Evolutionary conservation across 805 yeast species (phyloP), one percentile per base, ranked within the genome.

Genomic region (Saturnispora gosingensis): DNA sequence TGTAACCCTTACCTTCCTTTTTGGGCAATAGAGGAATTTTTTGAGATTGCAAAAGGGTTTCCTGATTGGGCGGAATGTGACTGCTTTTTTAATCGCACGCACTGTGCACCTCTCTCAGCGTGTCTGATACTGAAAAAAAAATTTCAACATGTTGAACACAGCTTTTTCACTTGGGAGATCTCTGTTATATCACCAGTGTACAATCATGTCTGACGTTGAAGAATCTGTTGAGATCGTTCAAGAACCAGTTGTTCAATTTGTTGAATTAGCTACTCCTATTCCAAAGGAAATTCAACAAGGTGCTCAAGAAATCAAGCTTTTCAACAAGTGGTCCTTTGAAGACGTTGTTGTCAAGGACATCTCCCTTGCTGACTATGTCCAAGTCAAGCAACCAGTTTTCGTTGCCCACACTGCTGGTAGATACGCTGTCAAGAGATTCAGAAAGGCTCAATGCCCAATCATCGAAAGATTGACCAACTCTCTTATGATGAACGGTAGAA

Each of bases 401-500:
- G 93, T 90, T 60, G 80, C 97, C 70, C 99, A 93, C 93, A 88
- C 98, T 69, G 97, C 99, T 69, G 99, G 99, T 75, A 91, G 97
- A 78, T 93, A 91, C 81, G 98, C 98, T 70, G 75, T 88, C 79
- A 93, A 93, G 88, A 90, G 99, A 80, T 93, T 93, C 87, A 90
- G 98, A 85, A 93, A 93, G 86, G 93, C 98, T 66, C 99, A 93
- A 83, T 90, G 97, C 81, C 98, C 98, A 72, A 85, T 93, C 75
- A 76, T 93, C 67, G 99, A 93, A 85, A 91, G 99, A 84, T 83
- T 93, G 76, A 91, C 98, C 78, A 91, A 93, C 91, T 86, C 99
- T 61, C 82, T 93, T 74, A 93, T 93, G 99, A 93, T 93, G 99
- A 90, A 93, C 86, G 99, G 99, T 82, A 91, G 98, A 83, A 93